phyloP scores from a whole-genome alignment of 163 green algal genomes.

The Scenedesmus sp. region DNA sequence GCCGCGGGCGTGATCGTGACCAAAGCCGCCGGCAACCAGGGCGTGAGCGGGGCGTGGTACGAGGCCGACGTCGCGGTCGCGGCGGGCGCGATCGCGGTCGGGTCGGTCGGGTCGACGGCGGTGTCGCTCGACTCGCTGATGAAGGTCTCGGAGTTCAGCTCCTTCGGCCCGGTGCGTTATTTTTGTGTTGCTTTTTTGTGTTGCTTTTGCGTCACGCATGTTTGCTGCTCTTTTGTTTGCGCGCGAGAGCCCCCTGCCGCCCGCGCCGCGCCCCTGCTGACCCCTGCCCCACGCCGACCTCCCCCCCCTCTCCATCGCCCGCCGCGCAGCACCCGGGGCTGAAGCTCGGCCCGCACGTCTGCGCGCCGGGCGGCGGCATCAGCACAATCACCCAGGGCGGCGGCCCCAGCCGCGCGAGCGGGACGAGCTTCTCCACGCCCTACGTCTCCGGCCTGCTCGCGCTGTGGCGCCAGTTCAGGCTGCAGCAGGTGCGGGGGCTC shows the following conservation, averaged over 20 bases:
- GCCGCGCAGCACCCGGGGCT: neutral
- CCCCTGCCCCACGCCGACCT: too few species aligned
- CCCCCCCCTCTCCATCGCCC: too few species aligned
- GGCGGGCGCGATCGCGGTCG: neutral
- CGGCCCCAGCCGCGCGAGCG: too few species aligned
- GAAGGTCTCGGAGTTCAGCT: neutral
- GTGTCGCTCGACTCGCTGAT: neutral
- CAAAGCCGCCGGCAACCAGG: conserved; percentile 13
- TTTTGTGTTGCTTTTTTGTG: neutral
- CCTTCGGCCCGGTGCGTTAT: neutral
- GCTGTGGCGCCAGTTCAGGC: conserved; percentile 6
- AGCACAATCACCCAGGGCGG: too few species aligned
- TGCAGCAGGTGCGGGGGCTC: neutral
- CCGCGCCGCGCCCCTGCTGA: too few species aligned
- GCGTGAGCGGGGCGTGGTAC: neutral
- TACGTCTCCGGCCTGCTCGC: conserved; percentile 2
- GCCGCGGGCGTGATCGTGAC: neutral
- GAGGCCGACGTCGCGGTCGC: neutral
- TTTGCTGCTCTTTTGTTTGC: neutral
- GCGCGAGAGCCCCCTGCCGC: too few species aligned
- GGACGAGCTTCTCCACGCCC: neutral
- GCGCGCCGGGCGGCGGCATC: conserved; percentile 1
- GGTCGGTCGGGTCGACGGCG: neutral
- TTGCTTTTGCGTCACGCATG: neutral
- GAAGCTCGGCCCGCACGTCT: neutral